These are phyloP conservation scores for Elongisporangium undulatum DNA, from an alignment of 352 stramenopile genomes.

Conservation along the genomic window DNA sequence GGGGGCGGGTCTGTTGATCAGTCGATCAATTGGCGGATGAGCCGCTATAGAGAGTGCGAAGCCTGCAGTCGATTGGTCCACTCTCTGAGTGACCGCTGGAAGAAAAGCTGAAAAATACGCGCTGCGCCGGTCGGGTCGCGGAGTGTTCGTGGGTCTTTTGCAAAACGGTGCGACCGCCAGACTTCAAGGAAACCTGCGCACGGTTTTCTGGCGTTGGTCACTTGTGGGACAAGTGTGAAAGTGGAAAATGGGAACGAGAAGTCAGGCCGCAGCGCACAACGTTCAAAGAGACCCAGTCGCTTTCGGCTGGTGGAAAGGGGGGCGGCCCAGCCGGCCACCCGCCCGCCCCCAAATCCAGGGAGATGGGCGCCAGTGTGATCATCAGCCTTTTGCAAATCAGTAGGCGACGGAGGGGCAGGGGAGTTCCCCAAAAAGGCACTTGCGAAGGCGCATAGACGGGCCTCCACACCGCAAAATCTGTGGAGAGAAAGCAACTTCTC, in stretches of 20 bases:
- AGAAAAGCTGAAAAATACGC: conserved; percentile 10
- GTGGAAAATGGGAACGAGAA: not conserved
- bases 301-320: not conserved
- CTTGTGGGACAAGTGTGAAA: not conserved
- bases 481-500: not conserved
- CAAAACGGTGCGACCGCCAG: not conserved
- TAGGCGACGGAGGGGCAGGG: not conserved
- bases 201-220: not conserved
- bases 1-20: not conserved
- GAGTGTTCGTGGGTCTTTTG: not conserved
- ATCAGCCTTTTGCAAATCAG: not conserved
- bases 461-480: not conserved
- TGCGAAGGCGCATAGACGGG: not conserved
- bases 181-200: not conserved
- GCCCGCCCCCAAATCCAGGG: not conserved
- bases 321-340: not conserved
- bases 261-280: not conserved
- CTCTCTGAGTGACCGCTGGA: conserved; percentile 1
- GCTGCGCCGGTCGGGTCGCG: no score
- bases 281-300: not conserved
- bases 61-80: not conserved
- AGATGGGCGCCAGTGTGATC: not conserved
- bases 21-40: not conserved
- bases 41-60: not conserved
- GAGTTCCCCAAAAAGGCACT: not conserved